These are phyloP conservation scores for Heracleum sosnowskyi DNA, from an alignment of 129 eudicot species.

Conservation along the genomic window DNA sequence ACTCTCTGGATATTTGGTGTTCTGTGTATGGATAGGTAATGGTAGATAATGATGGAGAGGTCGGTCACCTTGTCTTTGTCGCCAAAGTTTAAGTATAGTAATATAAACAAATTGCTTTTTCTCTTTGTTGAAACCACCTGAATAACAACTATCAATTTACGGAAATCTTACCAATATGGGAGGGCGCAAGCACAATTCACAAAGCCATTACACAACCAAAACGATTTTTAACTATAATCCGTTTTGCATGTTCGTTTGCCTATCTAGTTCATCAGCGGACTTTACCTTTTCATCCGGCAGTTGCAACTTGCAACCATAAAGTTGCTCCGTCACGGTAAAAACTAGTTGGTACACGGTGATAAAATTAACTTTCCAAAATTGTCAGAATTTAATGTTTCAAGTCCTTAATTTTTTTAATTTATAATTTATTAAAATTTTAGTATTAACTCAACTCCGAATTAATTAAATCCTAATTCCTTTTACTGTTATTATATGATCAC, in stretches of 20 bases:
- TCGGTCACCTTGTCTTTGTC: constrained; percentile 5
- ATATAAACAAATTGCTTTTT: background rate
- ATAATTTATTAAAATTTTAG: too few species aligned
- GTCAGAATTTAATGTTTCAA: too few species aligned
- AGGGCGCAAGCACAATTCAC: background rate
- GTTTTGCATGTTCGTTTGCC: background rate
- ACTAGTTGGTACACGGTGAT: too few species aligned
- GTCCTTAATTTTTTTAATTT: too few species aligned
- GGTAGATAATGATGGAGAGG: constrained; percentile 7
- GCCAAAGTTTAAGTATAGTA: background rate
- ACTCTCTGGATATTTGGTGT: background rate
- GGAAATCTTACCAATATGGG: background rate
- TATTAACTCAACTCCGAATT: too few species aligned
- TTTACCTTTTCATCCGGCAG: background rate
- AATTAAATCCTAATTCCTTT: too few species aligned
- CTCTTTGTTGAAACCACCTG: background rate
- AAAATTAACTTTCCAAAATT: too few species aligned
- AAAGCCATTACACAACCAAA: background rate
- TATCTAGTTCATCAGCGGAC: background rate
- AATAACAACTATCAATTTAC: background rate
- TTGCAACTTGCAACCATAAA: background rate
- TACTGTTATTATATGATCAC: background rate
- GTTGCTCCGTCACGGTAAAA: background rate
- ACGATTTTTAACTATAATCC: background rate
- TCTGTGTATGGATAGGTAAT: background rate